Evolutionary conservation across 2,329 filamentous ascomycete species (phyloP).

Genomic region (Trematosphaeria pertusa): DNA sequence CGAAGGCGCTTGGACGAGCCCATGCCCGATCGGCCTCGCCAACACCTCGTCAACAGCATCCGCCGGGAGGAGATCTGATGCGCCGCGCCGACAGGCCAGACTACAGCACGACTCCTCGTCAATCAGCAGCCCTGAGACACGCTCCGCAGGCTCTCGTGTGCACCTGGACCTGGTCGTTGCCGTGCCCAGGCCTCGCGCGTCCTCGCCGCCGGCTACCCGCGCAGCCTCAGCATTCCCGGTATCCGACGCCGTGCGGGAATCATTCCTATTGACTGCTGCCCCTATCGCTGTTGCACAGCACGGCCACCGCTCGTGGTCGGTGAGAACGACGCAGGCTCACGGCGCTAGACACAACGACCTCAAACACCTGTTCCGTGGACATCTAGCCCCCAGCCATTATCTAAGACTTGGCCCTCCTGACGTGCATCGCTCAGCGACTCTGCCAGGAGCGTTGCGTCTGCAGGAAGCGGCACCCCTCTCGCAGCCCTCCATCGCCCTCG

Average conservation of each 20-base stretch:
- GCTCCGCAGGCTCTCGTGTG: too few relatives aligned
- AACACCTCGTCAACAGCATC: too few relatives aligned
- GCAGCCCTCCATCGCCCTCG: neutral
- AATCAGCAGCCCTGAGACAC: too few relatives aligned
- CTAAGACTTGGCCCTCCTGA: neutral
- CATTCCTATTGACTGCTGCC: conserved; percentile 10
- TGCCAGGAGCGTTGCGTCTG: neutral
- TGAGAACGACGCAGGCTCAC: conserved; percentile 6
- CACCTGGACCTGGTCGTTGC: too few relatives aligned
- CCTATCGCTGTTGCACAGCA: neutral
- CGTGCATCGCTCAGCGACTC: neutral
- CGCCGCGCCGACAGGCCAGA: too few relatives aligned
- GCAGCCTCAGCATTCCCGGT: conserved; percentile 1
- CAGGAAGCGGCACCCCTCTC: neutral
- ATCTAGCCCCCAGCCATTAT: neutral
- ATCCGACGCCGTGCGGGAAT: conserved; percentile 7
- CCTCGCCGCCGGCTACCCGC: neutral
- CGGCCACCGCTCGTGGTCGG: neutral
- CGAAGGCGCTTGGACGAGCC: too few relatives aligned
- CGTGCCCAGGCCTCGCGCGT: neutral
- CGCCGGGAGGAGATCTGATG: too few relatives aligned
- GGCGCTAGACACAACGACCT: conserved; percentile 9
- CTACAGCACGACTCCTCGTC: too few relatives aligned
- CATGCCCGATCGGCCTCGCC: too few relatives aligned
- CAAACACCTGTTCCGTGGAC: conserved; percentile 25